These are phyloP conservation scores for Warburgia ugandensis DNA, from an alignment of 164 flowering plant genomes.

Conservation along the genomic window DNA sequence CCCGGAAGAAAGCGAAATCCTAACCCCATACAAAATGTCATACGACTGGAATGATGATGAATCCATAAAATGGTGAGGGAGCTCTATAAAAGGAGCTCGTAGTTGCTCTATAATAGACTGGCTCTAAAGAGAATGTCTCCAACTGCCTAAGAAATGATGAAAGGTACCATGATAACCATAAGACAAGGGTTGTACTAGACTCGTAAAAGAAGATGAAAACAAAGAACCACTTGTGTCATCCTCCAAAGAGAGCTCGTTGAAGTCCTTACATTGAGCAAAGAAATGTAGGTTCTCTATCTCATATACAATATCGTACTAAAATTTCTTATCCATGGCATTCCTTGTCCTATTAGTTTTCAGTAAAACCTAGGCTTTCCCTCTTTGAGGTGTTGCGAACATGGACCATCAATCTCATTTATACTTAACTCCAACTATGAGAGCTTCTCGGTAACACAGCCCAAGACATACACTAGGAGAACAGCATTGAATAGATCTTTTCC, in stretches of 20 bases:
- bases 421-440: too few relatives aligned
- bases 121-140: not conserved
- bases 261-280: slow-evolving; percentile 2
- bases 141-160: slow-evolving; percentile 1
- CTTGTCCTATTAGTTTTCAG: not conserved
- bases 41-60: too few relatives aligned
- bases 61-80: not conserved
- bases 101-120: not conserved
- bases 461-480: too few relatives aligned
- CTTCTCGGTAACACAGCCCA: too few relatives aligned
- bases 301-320: not conserved
- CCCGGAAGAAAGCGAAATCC: too few relatives aligned
- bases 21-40: too few relatives aligned
- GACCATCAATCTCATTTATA: too few relatives aligned
- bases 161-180: not conserved
- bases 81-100: slow-evolving; percentile 1
- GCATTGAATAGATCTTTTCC: too few relatives aligned
- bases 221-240: not conserved
- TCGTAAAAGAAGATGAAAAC: slow-evolving; percentile 1
- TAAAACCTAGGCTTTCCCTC: not conserved
- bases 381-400: too few relatives aligned
- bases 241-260: slow-evolving; percentile 2
- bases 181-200: not conserved
- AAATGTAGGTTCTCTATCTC: not conserved
- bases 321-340: not conserved